Conservation (phyloP, 768 basidiomycete species). For the Rhodotorula sphaerocarpa region DNA sequence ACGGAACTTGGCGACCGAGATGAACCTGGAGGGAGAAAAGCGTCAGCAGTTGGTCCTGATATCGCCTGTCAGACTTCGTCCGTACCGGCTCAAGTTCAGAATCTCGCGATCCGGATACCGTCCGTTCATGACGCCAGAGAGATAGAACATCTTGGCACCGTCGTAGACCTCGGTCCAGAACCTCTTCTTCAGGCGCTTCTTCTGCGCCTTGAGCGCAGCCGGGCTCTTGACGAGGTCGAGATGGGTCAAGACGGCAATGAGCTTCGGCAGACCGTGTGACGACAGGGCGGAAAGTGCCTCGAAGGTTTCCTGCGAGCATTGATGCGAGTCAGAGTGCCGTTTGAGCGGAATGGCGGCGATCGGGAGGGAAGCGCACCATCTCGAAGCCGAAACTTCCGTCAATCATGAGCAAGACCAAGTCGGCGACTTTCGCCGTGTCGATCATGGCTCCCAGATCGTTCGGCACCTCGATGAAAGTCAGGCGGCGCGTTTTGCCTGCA, state of each 20-base stretch:
- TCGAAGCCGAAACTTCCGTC: slow-evolving; percentile 97
- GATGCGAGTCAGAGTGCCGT: neutral
- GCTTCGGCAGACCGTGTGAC: slow-evolving; percentile 95
- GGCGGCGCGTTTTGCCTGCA: slow-evolving; percentile 69
- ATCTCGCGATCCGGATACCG: slow-evolving; percentile 96
- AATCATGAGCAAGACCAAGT: slow-evolving; percentile 92
- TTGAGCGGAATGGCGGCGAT: neutral
- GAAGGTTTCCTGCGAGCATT: slow-evolving; percentile 71
- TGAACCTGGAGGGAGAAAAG: slow-evolving; percentile 50
- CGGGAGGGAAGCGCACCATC: slow-evolving; percentile 56
- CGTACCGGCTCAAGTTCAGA: slow-evolving; percentile 76
- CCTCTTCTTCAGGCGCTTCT: slow-evolving; percentile 89
- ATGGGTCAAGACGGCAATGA: slow-evolving; percentile 90
- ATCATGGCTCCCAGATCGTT: slow-evolving; percentile 98
- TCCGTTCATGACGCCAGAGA: slow-evolving; percentile 92
- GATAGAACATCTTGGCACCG: slow-evolving; percentile 95
- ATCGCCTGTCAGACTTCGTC: neutral
- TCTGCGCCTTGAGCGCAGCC: slow-evolving; percentile 72
- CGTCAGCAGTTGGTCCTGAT: too few relatives aligned
- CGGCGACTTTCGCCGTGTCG: slow-evolving; percentile 92
- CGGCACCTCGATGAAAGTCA: slow-evolving; percentile 97
- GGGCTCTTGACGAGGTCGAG: slow-evolving; percentile 94
- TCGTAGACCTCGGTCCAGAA: slow-evolving; percentile 99
- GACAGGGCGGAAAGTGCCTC: slow-evolving; percentile 97
- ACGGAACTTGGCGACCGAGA: slow-evolving; percentile 96